phyloP scores from a whole-genome alignment of 345 rosid genomes.

The Punica granatum region DNA sequence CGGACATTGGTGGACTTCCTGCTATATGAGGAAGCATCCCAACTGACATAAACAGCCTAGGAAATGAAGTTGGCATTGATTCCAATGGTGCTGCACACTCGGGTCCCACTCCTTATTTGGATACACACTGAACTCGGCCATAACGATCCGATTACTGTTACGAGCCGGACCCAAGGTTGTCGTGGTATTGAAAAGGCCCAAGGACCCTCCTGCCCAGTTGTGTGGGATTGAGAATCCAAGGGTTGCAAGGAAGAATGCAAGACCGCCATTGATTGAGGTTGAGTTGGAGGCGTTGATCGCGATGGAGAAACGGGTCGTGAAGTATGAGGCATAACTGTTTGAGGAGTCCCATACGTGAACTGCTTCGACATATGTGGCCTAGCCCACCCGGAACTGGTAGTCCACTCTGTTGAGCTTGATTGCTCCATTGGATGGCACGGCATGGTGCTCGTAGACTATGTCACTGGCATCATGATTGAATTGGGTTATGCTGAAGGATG shows the following conservation, averaged over 20 bases:
- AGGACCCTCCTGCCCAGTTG: constrained; percentile 35
- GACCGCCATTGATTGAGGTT: constrained; percentile 8
- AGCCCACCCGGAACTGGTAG: constrained; percentile 22
- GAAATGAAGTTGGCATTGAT: constrained; percentile 10
- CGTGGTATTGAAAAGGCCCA: constrained; percentile 29
- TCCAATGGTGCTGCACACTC: constrained; percentile 22
- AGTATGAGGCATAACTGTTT: constrained; percentile 13
- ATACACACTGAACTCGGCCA: constrained; percentile 26
- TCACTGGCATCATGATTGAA: background rate
- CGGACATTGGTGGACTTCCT: constrained; percentile 2
- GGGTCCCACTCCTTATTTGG: constrained; percentile 26
- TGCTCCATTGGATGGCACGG: constrained; percentile 12
- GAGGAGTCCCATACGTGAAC: constrained; percentile 21
- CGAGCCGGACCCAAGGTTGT: constrained; percentile 6
- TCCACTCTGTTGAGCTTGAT: constrained; percentile 16
- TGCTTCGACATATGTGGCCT: constrained; percentile 14
- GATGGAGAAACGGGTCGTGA: constrained; percentile 24
- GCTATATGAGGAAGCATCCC: constrained; percentile 7
- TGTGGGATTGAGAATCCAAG: constrained; percentile 34
- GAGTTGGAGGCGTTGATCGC: constrained; percentile 5
- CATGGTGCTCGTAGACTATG: constrained; percentile 23
- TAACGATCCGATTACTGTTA: constrained; percentile 11
- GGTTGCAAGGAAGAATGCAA: constrained; percentile 36
- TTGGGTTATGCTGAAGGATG: constrained; percentile 2
- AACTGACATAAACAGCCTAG: constrained; percentile 4